A percentile compares a stretch with the other conserved stretches of the same genome.
Conservation (phyloP, 1,284 basidiomycete genomes). For the Golubevia sp. region DNA sequence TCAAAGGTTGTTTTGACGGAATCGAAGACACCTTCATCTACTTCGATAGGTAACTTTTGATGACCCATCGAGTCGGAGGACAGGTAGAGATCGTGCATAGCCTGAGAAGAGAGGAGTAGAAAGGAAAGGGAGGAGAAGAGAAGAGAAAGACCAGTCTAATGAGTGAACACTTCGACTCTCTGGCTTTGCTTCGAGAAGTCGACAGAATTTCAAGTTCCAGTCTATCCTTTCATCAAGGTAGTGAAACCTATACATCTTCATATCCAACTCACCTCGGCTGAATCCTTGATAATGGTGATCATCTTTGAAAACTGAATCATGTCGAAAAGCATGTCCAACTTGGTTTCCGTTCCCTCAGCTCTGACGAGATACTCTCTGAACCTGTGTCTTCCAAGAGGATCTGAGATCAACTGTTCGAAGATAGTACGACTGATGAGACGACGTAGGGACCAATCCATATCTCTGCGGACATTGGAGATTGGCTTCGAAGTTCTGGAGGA, state of each 20-base stretch:
- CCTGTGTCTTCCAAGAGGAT: constrained; percentile 16
- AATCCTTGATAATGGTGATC: constrained; percentile 1
- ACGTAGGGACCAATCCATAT: constrained; percentile 15
- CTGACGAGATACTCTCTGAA: constrained; percentile 14
- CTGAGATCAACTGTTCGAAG: constrained; percentile 13
- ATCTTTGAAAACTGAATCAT: constrained; percentile 3
- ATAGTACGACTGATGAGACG: constrained; percentile 11
- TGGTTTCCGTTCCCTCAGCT: background rate
- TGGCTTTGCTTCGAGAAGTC: too few relatives aligned
- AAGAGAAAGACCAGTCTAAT: background rate
- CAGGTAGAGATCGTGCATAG: constrained; percentile 16
- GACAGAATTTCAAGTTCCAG: too few relatives aligned
- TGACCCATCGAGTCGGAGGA: constrained; percentile 8
- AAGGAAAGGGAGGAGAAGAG: too few relatives aligned
- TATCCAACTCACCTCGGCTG: constrained; percentile 7
- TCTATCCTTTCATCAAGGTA: too few relatives aligned
- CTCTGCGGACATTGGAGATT: constrained; percentile 9
- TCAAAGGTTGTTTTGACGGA: constrained; percentile 9
- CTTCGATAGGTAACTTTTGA: constrained; percentile 4
- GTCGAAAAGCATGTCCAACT: constrained; percentile 15
- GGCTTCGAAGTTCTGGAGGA: background rate
- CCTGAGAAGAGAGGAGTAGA: background rate
- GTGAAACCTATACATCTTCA: too few relatives aligned
- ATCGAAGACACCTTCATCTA: constrained; percentile 4
- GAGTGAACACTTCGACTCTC: background rate